Evolutionary conservation across 257 asterid species (phyloP).

Genomic region (Rubia yunnanensis): DNA sequence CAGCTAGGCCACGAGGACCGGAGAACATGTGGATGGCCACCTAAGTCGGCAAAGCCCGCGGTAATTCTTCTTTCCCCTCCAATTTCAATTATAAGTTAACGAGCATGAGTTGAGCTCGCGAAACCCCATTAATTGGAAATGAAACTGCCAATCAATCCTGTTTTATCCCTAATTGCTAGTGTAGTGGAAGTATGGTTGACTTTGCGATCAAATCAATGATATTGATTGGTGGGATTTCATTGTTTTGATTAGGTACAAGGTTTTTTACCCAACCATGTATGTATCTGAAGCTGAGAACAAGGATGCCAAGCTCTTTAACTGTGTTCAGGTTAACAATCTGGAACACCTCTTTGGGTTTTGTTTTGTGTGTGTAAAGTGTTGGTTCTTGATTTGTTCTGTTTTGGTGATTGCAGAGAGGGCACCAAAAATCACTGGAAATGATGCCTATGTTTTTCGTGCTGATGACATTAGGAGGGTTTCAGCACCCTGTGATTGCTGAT

Average conservation of each 20-base stretch:
- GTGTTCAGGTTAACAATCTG: slow-evolving; percentile 60
- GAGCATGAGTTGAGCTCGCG: background rate
- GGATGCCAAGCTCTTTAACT: slow-evolving; percentile 81
- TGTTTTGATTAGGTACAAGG: slow-evolving; percentile 52
- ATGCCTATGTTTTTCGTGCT: slow-evolving; percentile 60
- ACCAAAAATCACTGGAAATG: slow-evolving; percentile 87
- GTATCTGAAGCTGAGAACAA: slow-evolving; percentile 76
- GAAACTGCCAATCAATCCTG: background rate
- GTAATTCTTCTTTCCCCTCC: no score
- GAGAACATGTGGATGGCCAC: no score
- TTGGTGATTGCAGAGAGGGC: slow-evolving; percentile 69
- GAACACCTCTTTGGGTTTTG: background rate
- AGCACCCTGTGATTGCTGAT: slow-evolving; percentile 56
- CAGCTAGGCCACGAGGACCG: no score
- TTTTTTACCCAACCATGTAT: slow-evolving; percentile 66
- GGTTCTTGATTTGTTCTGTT: background rate
- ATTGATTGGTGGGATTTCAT: background rate
- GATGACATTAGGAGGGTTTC: slow-evolving; percentile 66
- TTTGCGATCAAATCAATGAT: background rate
- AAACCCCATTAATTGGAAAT: no score
- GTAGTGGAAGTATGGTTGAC: background rate
- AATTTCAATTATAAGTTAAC: no score
- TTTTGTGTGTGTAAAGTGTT: no score
- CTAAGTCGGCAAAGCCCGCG: no score
- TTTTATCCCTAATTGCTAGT: no score